These are phyloP conservation scores for Penicillium freii DNA, from an alignment of 2,329 filamentous ascomycete species.

Conservation along the genomic window DNA sequence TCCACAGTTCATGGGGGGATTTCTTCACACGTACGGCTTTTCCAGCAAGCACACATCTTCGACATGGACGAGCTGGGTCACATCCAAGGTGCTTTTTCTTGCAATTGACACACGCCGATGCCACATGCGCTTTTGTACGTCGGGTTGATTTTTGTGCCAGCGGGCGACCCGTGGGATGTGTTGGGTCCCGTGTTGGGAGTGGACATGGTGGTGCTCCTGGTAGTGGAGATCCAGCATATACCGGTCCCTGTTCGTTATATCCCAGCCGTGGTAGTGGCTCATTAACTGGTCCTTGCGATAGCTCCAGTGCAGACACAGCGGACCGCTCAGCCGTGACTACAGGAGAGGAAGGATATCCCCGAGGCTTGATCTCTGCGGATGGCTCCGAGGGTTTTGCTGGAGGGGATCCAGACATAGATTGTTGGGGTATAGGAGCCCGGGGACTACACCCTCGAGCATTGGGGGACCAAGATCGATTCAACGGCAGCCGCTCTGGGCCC, in stretches of 20 bases:
- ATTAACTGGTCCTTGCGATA: conserved; percentile 17
- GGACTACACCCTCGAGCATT: conserved; percentile 41
- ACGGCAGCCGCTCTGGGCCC: conserved; percentile 35
- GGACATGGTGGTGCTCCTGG: conserved; percentile 27
- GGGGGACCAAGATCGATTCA: conserved; percentile 35
- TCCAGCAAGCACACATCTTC: conserved; percentile 46
- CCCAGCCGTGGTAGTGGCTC: conserved; percentile 22
- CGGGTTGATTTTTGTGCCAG: conserved; percentile 41
- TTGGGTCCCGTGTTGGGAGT: conserved; percentile 24
- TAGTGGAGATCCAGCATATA: conserved; percentile 12
- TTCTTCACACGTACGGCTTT: conserved; percentile 42
- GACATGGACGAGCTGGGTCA: conserved; percentile 47
- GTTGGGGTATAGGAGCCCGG: conserved; percentile 40
- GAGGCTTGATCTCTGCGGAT: conserved; percentile 35
- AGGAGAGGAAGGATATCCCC: conserved; percentile 28
- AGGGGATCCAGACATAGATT: conserved; percentile 47
- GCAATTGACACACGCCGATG: conserved; percentile 50
- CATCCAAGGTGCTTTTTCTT: conserved; percentile 50
- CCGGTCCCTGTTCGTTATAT: conserved; percentile 20
- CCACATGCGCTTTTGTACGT: conserved; percentile 49
- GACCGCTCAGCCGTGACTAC: conserved; percentile 19
- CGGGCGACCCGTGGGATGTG: conserved; percentile 26
- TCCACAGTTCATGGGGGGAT: not conserved
- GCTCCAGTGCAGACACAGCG: conserved; percentile 10
- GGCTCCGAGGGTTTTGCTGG: conserved; percentile 39